Percentiles rank a stretch among this genome's conserved stretches.
Conservation (phyloP, 1,284 basidiomycete species). For the Athelia psychrophila region DNA sequence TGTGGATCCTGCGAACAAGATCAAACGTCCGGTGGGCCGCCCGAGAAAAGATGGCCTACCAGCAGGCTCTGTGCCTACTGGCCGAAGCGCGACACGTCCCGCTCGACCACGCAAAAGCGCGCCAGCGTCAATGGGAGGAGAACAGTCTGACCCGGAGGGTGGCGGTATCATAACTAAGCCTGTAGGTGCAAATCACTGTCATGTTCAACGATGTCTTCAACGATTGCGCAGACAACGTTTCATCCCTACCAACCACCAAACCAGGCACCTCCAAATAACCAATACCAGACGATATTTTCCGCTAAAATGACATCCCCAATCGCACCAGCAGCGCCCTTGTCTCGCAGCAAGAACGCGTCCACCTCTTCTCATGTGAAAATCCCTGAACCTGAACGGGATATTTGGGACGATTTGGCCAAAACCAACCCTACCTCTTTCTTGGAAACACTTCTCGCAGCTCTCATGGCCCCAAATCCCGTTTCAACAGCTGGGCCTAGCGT, state of each 20-base stretch:
- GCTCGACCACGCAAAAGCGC: conserved; percentile 37
- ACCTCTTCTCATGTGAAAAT: conserved; percentile 36
- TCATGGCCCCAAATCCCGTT: conserved; percentile 56
- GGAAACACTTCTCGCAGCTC: conserved; percentile 46
- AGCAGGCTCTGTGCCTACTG: conserved; percentile 42
- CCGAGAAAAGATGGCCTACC: conserved; percentile 59
- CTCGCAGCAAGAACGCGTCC: not conserved
- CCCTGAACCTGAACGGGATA: conserved; percentile 49
- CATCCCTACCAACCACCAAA: not conserved
- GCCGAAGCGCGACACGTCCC: conserved; percentile 10
- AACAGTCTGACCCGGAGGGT: conserved; percentile 10
- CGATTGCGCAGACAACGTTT: not conserved
- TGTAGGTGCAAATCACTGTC: not conserved
- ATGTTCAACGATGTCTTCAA: not conserved
- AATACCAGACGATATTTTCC: not conserved
- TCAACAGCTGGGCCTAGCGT: conserved; percentile 54
- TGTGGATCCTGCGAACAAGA: conserved; percentile 35
- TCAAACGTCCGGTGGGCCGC: conserved; percentile 53
- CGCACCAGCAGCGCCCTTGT: not conserved
- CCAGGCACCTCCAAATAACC: not conserved
- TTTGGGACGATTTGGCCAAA: conserved; percentile 58
- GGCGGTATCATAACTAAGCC: not conserved
- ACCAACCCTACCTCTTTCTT: conserved; percentile 55
- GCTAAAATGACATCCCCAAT: not conserved
- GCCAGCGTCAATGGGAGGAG: conserved; percentile 5